Conservation (phyloP, 495 filamentous ascomycete genomes). For the Haplographium delicatum region DNA sequence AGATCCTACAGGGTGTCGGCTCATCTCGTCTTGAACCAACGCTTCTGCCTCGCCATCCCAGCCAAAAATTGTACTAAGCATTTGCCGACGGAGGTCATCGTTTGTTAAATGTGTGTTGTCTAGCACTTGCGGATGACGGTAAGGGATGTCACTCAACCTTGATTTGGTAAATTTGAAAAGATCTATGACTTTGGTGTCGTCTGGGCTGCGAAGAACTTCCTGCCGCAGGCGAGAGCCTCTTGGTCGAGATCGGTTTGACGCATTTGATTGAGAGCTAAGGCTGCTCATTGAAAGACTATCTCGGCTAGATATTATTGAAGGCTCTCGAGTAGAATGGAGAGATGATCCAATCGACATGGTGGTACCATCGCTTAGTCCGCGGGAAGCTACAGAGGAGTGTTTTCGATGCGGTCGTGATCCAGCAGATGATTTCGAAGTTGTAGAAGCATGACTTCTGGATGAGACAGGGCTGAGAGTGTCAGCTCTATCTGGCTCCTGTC, state of each 20-base stretch:
- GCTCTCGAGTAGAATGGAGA: constrained; percentile 35
- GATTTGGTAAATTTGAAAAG: constrained; percentile 64
- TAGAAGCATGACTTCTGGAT: constrained; percentile 58
- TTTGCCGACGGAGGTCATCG: constrained; percentile 81
- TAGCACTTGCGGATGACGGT: constrained; percentile 56
- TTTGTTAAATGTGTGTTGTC: constrained; percentile 66
- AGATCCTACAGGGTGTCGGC: constrained; percentile 64
- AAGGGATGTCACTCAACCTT: constrained; percentile 74
- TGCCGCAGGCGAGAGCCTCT: constrained; percentile 72
- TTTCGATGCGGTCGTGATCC: constrained; percentile 35
- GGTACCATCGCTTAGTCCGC: constrained; percentile 48
- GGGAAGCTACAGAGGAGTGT: constrained; percentile 43
- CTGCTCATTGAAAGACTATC: constrained; percentile 54
- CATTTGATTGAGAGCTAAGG: constrained; percentile 56
- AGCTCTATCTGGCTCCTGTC: constrained; percentile 46
- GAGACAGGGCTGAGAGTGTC: constrained; percentile 60
- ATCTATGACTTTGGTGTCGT: constrained; percentile 54
- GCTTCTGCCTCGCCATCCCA: constrained; percentile 84
- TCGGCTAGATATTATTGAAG: constrained; percentile 35
- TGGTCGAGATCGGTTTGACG: constrained; percentile 56
- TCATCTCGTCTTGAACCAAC: constrained; percentile 82
- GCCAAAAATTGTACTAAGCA: constrained; percentile 92
- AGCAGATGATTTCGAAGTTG: constrained; percentile 48
- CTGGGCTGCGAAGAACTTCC: constrained; percentile 66
- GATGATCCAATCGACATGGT: constrained; percentile 61